Conservation (phyloP, 345 rosid genomes). For the Kernera saxatilis region DNA sequence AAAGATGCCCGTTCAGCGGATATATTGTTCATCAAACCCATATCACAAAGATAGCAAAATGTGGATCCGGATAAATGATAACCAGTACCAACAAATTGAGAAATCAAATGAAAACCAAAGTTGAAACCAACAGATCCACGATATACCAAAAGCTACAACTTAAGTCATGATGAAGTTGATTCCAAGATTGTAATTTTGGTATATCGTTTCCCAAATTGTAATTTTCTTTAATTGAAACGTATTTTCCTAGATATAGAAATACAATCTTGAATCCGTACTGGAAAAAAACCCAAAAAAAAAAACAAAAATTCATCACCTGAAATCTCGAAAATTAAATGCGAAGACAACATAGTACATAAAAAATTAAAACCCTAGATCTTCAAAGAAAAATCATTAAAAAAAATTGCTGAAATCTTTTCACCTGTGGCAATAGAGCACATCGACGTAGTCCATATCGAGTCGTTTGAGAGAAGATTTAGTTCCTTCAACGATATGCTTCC, state of each 20-base stretch:
- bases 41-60: not conserved
- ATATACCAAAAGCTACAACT: not conserved
- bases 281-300: not conserved
- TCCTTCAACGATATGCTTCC: constrained; percentile 93
- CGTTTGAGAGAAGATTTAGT: constrained; percentile 88
- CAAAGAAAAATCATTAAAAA: not conserved
- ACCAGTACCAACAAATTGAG: not conserved
- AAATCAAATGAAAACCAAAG: constrained; percentile 2
- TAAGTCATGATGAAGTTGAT: not conserved
- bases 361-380: constrained; percentile 1
- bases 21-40: not conserved
- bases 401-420: not conserved
- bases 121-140: not conserved
- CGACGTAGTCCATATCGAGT: constrained; percentile 90
- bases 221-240: not conserved
- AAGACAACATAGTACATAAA: not conserved
- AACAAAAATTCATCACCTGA: not conserved
- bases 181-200: too few species aligned
- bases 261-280: not conserved
- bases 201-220: not conserved
- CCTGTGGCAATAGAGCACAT: constrained; percentile 86
- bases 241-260: not conserved
- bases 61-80: not conserved
- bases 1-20: not conserved
- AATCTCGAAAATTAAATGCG: constrained; percentile 16